Percentiles rank a stretch among this genome's conserved stretches.
Evolutionary conservation across 768 basidiomycete genomes (phyloP).

Genomic region (Leccinum aurantiacum): DNA sequence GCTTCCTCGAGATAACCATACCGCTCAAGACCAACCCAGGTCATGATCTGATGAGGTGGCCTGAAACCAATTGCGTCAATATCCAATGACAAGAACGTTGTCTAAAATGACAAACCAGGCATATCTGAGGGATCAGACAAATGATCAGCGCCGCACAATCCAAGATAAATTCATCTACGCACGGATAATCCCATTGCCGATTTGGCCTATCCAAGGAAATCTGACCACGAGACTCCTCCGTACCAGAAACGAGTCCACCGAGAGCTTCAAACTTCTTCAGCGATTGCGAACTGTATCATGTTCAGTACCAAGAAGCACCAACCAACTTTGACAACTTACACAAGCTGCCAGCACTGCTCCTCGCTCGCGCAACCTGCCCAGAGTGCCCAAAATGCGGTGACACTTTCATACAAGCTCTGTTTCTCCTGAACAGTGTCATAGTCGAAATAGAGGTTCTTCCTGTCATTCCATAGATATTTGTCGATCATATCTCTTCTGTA

Average conservation of each 20-base stretch:
- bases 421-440: conserved; percentile 91
- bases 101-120: conserved; percentile 51
- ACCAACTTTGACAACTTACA: conserved; percentile 54
- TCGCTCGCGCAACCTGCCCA: conserved; percentile 99
- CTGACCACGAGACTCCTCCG: conserved; percentile 93
- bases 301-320: conserved; percentile 17
- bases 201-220: conserved; percentile 96
- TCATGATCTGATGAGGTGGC: conserved; percentile 99
- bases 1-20: conserved; percentile 95
- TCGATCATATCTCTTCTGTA: conserved; percentile 85
- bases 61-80: conserved; percentile 35
- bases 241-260: conserved; percentile 93
- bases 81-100: neutral
- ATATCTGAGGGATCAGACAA: conserved; percentile 44
- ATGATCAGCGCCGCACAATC: conserved; percentile 8
- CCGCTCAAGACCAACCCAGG: conserved; percentile 95
- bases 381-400: conserved; percentile 94
- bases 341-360: conserved; percentile 89
- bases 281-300: conserved; percentile 63
- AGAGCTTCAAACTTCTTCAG: conserved; percentile 95
- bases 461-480: conserved; percentile 95
- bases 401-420: conserved; percentile 94
- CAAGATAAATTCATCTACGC: conserved; percentile 36
- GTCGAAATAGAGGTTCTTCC: conserved; percentile 91
- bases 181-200: conserved; percentile 99